Percentiles rank a stretch among this genome's conserved stretches.
phyloP scores from a whole-genome alignment of 2,329 filamentous ascomycete species.

The Zasmidium cellare region DNA sequence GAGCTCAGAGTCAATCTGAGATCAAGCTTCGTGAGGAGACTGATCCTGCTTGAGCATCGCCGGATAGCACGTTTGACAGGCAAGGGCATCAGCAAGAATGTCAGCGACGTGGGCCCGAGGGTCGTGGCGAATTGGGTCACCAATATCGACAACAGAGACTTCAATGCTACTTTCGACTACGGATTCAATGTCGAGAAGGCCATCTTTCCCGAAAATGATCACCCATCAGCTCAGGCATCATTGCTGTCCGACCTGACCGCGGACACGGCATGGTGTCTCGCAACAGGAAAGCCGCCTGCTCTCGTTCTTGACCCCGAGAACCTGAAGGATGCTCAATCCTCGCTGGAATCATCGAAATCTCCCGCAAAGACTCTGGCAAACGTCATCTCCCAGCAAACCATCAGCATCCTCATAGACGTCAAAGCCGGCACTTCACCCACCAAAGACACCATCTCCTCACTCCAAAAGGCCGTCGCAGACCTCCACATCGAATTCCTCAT shows the following conservation, averaged over 20 bases:
- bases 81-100: slow-evolving; percentile 19
- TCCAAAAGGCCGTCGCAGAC: slow-evolving; percentile 16
- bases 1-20: slow-evolving; percentile 32
- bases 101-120: slow-evolving; percentile 24
- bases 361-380: neutral
- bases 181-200: slow-evolving; percentile 32
- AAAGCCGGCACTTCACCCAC: slow-evolving; percentile 8
- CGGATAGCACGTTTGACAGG: slow-evolving; percentile 33
- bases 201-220: slow-evolving; percentile 18
- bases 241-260: slow-evolving; percentile 25
- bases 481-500: slow-evolving; percentile 17
- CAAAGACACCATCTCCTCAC: slow-evolving; percentile 7
- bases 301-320: slow-evolving; percentile 18
- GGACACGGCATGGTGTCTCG: slow-evolving; percentile 30
- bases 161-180: slow-evolving; percentile 35
- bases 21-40: slow-evolving; percentile 31
- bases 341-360: neutral
- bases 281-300: slow-evolving; percentile 16
- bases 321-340: slow-evolving; percentile 3
- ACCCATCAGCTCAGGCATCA: slow-evolving; percentile 19
- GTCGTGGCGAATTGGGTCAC: slow-evolving; percentile 31
- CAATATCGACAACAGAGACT: slow-evolving; percentile 35
- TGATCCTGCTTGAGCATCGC: slow-evolving; percentile 35
- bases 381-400: neutral
- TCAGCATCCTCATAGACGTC: slow-evolving; percentile 18